Evolutionary conservation across 2,329 filamentous ascomycete species (phyloP).

Genomic region (Balansia obtecta): DNA sequence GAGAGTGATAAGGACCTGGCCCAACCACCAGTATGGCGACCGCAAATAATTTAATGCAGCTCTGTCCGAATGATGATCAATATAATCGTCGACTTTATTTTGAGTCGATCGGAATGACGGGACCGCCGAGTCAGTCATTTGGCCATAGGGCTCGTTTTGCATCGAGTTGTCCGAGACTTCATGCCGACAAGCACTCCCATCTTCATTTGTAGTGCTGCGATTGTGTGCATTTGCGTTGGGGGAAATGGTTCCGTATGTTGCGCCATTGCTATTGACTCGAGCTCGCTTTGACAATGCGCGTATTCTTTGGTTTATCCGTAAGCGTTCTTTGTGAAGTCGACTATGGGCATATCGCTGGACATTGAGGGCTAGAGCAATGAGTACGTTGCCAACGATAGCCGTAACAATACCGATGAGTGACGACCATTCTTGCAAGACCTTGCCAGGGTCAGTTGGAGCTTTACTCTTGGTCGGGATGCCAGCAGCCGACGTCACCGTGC

Average conservation of each 20-base stretch:
- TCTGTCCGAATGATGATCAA: conserved; percentile 20
- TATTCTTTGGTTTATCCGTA: conserved; percentile 41
- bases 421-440: conserved; percentile 61
- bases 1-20: conserved; percentile 82
- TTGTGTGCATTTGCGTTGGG: conserved; percentile 6
- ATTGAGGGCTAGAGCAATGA: conserved; percentile 92
- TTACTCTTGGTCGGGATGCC: conserved; percentile 7
- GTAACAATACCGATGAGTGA: conserved; percentile 91
- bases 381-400: conserved; percentile 80
- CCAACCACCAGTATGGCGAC: conserved; percentile 93
- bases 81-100: conserved; percentile 13
- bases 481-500: neutral
- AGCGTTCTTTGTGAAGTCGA: conserved; percentile 59
- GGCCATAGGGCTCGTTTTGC: conserved; percentile 13
- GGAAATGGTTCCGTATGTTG: conserved; percentile 24
- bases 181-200: conserved; percentile 16
- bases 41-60: conserved; percentile 62
- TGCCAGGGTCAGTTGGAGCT: conserved; percentile 23
- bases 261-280: conserved; percentile 17
- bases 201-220: conserved; percentile 11
- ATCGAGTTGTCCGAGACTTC: conserved; percentile 18
- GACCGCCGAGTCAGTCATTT: conserved; percentile 40
- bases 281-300: conserved; percentile 39
- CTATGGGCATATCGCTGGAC: conserved; percentile 94
- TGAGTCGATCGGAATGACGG: conserved; percentile 33